These are phyloP conservation scores for Pichia exigua DNA, from an alignment of 805 yeast genomes.

Conservation along the genomic window DNA sequence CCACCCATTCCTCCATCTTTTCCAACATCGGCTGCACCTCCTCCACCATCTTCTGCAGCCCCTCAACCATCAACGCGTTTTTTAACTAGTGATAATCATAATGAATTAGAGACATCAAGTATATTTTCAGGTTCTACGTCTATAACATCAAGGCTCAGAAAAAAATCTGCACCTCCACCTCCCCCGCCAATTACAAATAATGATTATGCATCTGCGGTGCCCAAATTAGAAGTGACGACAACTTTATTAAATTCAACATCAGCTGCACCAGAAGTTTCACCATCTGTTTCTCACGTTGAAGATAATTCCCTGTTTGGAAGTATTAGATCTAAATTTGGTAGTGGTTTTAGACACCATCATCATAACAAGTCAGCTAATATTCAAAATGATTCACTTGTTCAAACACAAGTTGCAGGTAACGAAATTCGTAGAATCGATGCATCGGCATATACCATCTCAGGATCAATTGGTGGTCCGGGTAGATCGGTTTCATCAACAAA, in stretches of 20 bases:
- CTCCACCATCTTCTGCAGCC: constrained; percentile 6
- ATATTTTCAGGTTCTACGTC: constrained; percentile 8
- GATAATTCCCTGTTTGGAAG: constrained; percentile 5
- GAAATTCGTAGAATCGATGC: constrained; percentile 54
- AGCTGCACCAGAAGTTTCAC: constrained; percentile 3
- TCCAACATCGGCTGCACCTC: constrained; percentile 15
- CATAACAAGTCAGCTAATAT: constrained; percentile 5
- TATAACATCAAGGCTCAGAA: constrained; percentile 2
- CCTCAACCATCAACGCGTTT: not conserved
- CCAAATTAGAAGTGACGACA: constrained; percentile 17
- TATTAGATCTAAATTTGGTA: constrained; percentile 11
- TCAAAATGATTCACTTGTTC: constrained; percentile 23
- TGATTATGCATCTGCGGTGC: not conserved
- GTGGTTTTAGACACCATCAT: constrained; percentile 4
- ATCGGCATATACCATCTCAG: constrained; percentile 56
- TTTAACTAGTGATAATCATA: not conserved
- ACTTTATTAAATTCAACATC: constrained; percentile 15
- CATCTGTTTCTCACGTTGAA: constrained; percentile 5
- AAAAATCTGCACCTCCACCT: constrained; percentile 26
- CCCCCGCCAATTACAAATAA: constrained; percentile 20
- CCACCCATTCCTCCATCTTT: not conserved
- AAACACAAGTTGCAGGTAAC: constrained; percentile 40
- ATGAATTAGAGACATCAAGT: constrained; percentile 4
- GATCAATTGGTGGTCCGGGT: constrained; percentile 16
- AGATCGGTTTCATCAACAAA: not conserved